These are phyloP conservation scores for Microbotryum silenes-acaulis DNA, from an alignment of 1,284 basidiomycete species.

Conservation along the genomic window DNA sequence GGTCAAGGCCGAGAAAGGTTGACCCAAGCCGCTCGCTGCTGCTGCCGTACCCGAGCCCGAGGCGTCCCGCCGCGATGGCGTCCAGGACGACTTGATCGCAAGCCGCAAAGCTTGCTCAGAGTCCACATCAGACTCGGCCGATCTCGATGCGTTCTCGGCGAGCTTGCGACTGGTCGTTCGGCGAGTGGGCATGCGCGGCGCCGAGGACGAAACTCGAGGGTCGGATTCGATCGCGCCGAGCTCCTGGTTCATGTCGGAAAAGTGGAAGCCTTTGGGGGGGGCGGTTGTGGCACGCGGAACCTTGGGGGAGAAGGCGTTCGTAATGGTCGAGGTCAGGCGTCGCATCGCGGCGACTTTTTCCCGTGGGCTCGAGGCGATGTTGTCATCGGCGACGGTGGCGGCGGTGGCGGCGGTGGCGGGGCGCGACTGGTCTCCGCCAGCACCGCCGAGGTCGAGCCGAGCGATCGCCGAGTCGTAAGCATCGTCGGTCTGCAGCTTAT, in stretches of 20 bases:
- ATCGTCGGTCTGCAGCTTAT: too few relatives aligned
- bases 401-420: too few relatives aligned
- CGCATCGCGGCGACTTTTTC: too few relatives aligned
- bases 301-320: slow-evolving; percentile 13
- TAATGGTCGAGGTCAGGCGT: slow-evolving; percentile 8
- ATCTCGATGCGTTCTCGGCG: background rate
- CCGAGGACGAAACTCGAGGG: slow-evolving; percentile 11
- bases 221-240: slow-evolving; percentile 30
- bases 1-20: slow-evolving; percentile 7
- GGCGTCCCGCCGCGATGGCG: slow-evolving; percentile 9
- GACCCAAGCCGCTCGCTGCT: slow-evolving; percentile 1
- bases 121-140: background rate
- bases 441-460: too few relatives aligned
- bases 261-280: slow-evolving; percentile 31
- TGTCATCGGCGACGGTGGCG: too few relatives aligned
- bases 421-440: too few relatives aligned
- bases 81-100: slow-evolving; percentile 5
- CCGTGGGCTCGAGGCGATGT: too few relatives aligned
- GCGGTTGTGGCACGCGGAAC: slow-evolving; percentile 10
- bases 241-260: slow-evolving; percentile 34
- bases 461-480: too few relatives aligned
- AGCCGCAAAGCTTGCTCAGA: background rate
- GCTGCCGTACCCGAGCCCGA: background rate
- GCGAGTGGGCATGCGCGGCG: slow-evolving; percentile 2
- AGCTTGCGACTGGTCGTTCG: background rate